These are phyloP conservation scores for Teunomyces funiuensis DNA, from an alignment of 805 yeast genomes.

Conservation along the genomic window DNA sequence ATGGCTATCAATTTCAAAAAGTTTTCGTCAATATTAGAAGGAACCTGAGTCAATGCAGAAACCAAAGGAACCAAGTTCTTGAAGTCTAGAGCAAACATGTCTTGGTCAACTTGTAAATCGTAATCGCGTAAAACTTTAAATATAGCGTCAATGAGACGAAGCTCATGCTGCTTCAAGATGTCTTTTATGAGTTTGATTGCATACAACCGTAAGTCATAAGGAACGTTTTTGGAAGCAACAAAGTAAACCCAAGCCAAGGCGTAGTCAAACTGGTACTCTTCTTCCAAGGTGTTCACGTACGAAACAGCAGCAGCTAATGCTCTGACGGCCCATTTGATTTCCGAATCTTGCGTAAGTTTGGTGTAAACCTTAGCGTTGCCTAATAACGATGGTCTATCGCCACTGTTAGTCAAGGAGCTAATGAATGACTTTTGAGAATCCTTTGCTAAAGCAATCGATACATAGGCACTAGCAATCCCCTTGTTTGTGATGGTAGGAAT, in stretches of 20 bases:
- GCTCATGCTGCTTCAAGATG: conserved; percentile 39
- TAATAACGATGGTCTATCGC: conserved; percentile 50
- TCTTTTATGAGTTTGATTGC: conserved; percentile 31
- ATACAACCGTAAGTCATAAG: conserved; percentile 31
- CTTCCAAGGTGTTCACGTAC: conserved; percentile 11
- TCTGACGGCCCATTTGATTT: conserved; percentile 52
- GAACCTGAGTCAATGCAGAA: conserved; percentile 23
- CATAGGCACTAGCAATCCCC: conserved; percentile 55
- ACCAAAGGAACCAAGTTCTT: conserved; percentile 25
- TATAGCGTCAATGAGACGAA: conserved; percentile 43
- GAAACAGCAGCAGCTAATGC: conserved; percentile 40
- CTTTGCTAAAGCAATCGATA: conserved; percentile 32
- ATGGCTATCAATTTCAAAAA: conserved; percentile 25
- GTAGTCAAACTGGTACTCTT: conserved; percentile 18
- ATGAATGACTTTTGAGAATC: conserved; percentile 13
- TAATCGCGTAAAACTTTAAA: conserved; percentile 21
- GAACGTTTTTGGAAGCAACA: conserved; percentile 41
- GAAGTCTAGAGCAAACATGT: conserved; percentile 16
- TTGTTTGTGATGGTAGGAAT: conserved; percentile 52
- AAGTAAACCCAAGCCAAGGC: conserved; percentile 54
- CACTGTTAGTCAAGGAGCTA: conserved; percentile 34
- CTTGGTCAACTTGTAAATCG: conserved; percentile 11
- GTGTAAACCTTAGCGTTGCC: conserved; percentile 48
- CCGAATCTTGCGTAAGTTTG: conserved; percentile 46
- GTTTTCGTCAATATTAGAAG: conserved; percentile 16